Percentiles rank a stretch among this genome's conserved stretches.
These are phyloP conservation scores for Backusella tuberculispora DNA, from an alignment of 192 early-diverging fungal species.

Conservation along the genomic window DNA sequence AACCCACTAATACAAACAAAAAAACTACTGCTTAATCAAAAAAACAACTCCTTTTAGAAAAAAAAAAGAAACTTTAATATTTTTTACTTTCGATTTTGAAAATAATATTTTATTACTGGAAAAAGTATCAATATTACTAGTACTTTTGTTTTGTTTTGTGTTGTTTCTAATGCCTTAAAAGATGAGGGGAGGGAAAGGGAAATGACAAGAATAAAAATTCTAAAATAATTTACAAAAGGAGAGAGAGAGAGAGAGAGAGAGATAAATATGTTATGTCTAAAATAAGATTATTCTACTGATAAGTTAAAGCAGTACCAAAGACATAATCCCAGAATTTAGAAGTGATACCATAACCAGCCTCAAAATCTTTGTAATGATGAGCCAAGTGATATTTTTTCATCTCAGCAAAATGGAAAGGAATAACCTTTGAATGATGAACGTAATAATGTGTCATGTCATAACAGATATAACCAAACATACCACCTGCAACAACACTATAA, in stretches of 20 bases:
- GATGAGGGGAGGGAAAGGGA: background rate
- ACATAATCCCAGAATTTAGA: slow-evolving; percentile 90
- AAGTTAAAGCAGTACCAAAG: slow-evolving; percentile 66
- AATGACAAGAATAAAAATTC: background rate
- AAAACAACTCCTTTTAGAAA: too few species aligned
- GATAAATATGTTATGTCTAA: background rate
- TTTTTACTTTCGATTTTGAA: too few species aligned
- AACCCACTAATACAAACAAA: too few species aligned
- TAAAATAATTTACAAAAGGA: background rate
- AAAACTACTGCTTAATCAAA: too few species aligned
- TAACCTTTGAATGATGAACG: slow-evolving; percentile 87
- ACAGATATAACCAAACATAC: slow-evolving; percentile 79
- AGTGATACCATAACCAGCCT: slow-evolving; percentile 89
- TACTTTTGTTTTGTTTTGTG: too few species aligned
- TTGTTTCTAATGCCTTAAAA: too few species aligned
- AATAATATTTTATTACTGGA: too few species aligned
- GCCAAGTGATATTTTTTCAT: slow-evolving; percentile 96
- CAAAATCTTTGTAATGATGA: slow-evolving; percentile 93
- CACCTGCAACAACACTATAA: slow-evolving; percentile 74
- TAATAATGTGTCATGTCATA: slow-evolving; percentile 96
- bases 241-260: too few species aligned
- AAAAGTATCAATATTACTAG: too few species aligned
- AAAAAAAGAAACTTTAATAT: too few species aligned
- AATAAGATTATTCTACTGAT: slow-evolving; percentile 24
- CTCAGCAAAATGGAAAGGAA: slow-evolving; percentile 70